Evolutionary conservation across 1,284 basidiomycete genomes (phyloP).

Genomic region (Ustilago nuda): DNA sequence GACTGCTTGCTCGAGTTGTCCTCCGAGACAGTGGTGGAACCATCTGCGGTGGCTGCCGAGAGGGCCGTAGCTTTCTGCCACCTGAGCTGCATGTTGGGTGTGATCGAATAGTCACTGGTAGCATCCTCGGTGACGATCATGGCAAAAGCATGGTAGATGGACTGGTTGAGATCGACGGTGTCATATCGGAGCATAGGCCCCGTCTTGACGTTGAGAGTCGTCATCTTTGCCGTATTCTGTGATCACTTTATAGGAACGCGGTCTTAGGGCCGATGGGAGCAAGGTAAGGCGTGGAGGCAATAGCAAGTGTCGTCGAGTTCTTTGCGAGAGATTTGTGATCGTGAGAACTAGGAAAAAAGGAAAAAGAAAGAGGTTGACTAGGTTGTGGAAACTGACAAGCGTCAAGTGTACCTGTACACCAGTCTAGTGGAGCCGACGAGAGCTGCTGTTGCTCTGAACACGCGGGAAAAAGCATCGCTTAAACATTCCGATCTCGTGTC

Average conservation of each 20-base stretch:
- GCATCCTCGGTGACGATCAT: constrained; percentile 75
- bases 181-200: constrained; percentile 93
- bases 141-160: constrained; percentile 77
- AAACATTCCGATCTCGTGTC: background rate
- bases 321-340: background rate
- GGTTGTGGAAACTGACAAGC: background rate
- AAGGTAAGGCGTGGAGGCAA: background rate
- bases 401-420: background rate
- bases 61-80: constrained; percentile 72
- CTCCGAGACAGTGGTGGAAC: constrained; percentile 33
- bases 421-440: background rate
- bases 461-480: constrained; percentile 5
- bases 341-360: background rate
- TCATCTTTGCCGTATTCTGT: constrained; percentile 31
- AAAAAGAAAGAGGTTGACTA: background rate
- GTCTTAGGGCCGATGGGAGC: constrained; percentile 4
- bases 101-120: constrained; percentile 73
- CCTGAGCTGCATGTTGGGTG: constrained; percentile 76
- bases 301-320: background rate
- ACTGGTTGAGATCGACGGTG: constrained; percentile 78
- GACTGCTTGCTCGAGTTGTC: constrained; percentile 37
- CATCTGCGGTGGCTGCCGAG: constrained; percentile 34
- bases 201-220: constrained; percentile 58
- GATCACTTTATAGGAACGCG: background rate
- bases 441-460: background rate